Evolutionary conservation across 2,329 filamentous ascomycete species (phyloP).

Genomic region (Ascochyta koolunga): DNA sequence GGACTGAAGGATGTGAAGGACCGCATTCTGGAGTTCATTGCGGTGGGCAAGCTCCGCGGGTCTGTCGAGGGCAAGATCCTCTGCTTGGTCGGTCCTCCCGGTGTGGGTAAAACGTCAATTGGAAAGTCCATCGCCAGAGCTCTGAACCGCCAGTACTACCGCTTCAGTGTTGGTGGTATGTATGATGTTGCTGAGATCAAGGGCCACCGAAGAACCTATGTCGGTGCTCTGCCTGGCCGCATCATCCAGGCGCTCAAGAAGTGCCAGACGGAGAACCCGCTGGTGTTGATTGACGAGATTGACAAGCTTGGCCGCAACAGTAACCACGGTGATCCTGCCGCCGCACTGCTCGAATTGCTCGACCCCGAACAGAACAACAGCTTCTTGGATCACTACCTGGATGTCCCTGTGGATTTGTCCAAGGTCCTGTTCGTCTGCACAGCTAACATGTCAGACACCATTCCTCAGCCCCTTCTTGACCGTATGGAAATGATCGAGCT

Average conservation of each 20-base stretch:
- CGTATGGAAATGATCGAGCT: constrained; percentile 98
- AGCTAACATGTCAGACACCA: constrained; percentile 98
- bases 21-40: constrained; percentile 96
- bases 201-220: constrained; percentile 93
- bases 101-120: constrained; percentile 98
- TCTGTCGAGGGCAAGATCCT: constrained; percentile 98
- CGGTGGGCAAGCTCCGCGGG: constrained; percentile 93
- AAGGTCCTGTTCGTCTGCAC: constrained; percentile 99
- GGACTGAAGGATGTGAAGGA: constrained; percentile 98
- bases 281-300: constrained; percentile 95
- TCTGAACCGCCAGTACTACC: constrained; percentile 94
- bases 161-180: constrained; percentile 95
- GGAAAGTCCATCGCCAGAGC: constrained; percentile 97
- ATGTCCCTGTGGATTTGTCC: constrained; percentile 94
- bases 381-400: constrained; percentile 98
- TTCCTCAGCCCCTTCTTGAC: constrained; percentile 89
- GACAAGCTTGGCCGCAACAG: constrained; percentile 98
- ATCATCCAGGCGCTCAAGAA: constrained; percentile 99
- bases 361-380: constrained; percentile 98
- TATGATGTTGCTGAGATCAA: constrained; percentile 99
- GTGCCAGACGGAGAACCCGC: constrained; percentile 96
- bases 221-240: constrained; percentile 90
- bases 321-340: constrained; percentile 88
- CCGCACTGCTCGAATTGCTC: constrained; percentile 88
- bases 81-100: constrained; percentile 95